Evolutionary conservation across 2,329 filamentous ascomycete genomes (phyloP).

Genomic region (Pseudocercospora macadamiae): DNA sequence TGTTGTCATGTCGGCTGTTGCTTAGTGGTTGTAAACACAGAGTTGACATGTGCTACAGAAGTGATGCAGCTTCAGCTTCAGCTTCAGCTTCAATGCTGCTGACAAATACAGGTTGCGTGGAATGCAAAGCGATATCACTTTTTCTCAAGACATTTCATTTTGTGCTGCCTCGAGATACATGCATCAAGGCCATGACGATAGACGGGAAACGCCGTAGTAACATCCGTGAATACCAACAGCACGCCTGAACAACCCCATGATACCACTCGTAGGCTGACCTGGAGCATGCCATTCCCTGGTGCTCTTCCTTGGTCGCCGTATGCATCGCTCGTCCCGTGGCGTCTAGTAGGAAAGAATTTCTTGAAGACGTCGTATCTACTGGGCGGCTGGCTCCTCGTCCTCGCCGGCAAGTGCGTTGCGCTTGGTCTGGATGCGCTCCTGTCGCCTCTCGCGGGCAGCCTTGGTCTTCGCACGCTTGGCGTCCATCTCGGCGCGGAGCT

Average conservation of each 20-base stretch:
- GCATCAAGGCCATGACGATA: conserved; percentile 24
- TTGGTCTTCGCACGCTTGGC: conserved; percentile 99
- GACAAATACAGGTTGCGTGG: neutral
- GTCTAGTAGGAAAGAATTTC: conserved; percentile 18
- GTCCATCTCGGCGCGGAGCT: conserved; percentile 99
- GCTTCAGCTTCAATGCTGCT: too few relatives aligned
- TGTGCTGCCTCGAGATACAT: conserved; percentile 29
- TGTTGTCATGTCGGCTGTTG: neutral
- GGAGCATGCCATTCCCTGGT: conserved; percentile 22
- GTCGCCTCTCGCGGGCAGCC: conserved; percentile 98
- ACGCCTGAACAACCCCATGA: conserved; percentile 32
- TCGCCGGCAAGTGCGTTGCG: conserved; percentile 81
- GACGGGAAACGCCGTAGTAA: conserved; percentile 27
- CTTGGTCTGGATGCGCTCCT: conserved; percentile 90
- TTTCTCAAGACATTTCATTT: conserved; percentile 25
- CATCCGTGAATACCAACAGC: conserved; percentile 29
- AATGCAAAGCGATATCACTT: conserved; percentile 2
- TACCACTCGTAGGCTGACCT: conserved; percentile 28
- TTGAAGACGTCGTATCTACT: conserved; percentile 20
- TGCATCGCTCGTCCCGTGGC: conserved; percentile 24
- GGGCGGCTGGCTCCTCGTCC: conserved; percentile 46
- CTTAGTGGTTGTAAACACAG: too few relatives aligned
- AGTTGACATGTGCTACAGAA: too few relatives aligned
- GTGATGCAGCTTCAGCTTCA: too few relatives aligned
- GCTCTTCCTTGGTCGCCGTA: conserved; percentile 31